A percentile compares a stretch with the other conserved stretches of the same genome.
phyloP scores from a whole-genome alignment of 768 basidiomycete species.

The Mycena rosella region DNA sequence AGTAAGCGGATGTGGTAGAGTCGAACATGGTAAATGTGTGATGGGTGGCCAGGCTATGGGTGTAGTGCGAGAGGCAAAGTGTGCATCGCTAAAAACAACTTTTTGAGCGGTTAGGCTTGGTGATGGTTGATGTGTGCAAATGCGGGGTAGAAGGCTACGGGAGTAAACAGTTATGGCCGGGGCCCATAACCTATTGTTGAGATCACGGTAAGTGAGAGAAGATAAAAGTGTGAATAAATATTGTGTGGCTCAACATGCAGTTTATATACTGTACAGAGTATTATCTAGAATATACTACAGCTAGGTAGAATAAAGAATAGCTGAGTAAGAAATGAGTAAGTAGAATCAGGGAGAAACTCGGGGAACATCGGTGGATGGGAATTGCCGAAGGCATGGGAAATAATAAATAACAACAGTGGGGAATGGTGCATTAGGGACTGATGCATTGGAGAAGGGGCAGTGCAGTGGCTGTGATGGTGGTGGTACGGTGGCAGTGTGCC shows the following conservation, averaged over 20 bases:
- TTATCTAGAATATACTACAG: not conserved
- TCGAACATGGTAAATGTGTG: constrained; percentile 15
- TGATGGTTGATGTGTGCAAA: constrained; percentile 1
- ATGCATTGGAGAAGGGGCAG: too few relatives aligned
- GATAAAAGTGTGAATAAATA: not conserved
- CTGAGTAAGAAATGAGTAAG: too few relatives aligned
- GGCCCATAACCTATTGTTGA: constrained; percentile 26
- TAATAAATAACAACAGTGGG: too few relatives aligned
- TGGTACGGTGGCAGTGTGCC: too few relatives aligned
- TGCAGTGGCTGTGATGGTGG: too few relatives aligned
- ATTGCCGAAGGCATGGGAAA: too few relatives aligned
- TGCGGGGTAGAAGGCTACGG: too few relatives aligned
- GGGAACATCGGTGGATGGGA: too few relatives aligned
- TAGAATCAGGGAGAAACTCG: not conserved
- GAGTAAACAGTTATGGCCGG: constrained; percentile 18
- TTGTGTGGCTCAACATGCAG: not conserved
- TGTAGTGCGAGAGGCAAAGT: constrained; percentile 26
- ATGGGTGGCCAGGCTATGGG: not conserved
- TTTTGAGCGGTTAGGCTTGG: constrained; percentile 21
- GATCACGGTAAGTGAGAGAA: not conserved
- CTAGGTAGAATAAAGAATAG: not conserved
- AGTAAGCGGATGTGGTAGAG: constrained; percentile 27
- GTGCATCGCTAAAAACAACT: constrained; percentile 14
- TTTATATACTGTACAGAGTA: not conserved
- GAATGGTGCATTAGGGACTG: too few relatives aligned